Percentiles rank a stretch among this genome's conserved stretches.
Conservation (phyloP, 2,329 filamentous ascomycete species). For the Mycosphaerella arachidis region DNA sequence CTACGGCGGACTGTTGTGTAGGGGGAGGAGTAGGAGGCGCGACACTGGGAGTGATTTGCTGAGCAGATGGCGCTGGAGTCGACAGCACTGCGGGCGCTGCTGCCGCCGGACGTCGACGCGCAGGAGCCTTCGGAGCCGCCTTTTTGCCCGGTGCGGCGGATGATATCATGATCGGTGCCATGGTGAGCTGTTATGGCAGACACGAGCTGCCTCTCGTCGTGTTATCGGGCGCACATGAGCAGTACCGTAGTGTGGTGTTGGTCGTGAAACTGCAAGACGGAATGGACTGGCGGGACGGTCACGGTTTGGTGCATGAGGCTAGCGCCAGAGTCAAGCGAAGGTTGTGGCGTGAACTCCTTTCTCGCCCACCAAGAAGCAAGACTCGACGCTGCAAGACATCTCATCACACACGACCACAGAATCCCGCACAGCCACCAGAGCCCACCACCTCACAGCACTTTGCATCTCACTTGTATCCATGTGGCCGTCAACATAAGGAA, state of each 20-base stretch:
- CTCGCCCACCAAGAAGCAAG: neutral
- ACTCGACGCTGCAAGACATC: neutral
- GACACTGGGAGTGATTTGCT: constrained; percentile 5
- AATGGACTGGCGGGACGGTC: neutral
- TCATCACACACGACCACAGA: constrained; percentile 4
- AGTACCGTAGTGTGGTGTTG: neutral
- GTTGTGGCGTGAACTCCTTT: neutral
- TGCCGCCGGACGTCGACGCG: constrained; percentile 39
- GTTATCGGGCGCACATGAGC: neutral
- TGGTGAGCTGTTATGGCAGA: constrained; percentile 5
- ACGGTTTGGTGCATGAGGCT: neutral
- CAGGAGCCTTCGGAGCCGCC: constrained; percentile 45
- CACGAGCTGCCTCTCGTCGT: constrained; percentile 10
- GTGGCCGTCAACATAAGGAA: neutral
- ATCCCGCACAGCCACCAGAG: neutral
- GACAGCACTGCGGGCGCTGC: constrained; percentile 14
- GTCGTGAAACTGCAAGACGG: neutral
- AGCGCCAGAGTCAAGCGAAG: neutral
- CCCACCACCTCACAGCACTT: neutral
- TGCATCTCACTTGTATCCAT: neutral
- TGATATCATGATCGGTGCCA: constrained; percentile 45
- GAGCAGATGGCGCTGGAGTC: constrained; percentile 15
- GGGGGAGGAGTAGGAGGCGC: constrained; percentile 18
- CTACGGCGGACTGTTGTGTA: constrained; percentile 9
- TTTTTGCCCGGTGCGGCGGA: constrained; percentile 50